phyloP scores from a whole-genome alignment of 139 green algal species.

The Tetraselmis striata region DNA sequence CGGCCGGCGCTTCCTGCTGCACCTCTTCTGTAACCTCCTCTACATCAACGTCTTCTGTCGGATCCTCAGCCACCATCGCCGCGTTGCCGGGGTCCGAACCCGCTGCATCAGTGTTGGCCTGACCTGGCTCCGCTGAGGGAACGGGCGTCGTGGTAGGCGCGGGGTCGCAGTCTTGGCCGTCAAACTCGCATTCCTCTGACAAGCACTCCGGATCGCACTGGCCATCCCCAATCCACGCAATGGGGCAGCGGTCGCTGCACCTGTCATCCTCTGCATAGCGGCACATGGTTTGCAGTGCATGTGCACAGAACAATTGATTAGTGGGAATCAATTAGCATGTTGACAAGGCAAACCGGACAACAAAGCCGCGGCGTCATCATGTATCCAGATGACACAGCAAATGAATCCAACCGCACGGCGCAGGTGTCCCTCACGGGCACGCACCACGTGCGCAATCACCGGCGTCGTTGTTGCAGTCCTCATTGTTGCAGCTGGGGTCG shows the following conservation, averaged over 20 bases:
- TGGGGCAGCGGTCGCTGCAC: background rate
- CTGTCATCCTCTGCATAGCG: background rate
- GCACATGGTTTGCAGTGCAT: background rate
- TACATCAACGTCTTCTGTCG: background rate
- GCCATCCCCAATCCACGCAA: background rate
- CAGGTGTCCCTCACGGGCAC: too few species aligned
- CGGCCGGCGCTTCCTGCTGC: background rate
- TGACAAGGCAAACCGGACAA: background rate
- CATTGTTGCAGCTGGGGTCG: background rate
- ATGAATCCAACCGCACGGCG: background rate
- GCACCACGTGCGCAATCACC: background rate
- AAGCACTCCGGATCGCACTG: background rate
- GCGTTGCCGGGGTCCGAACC: too few species aligned
- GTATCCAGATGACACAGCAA: background rate
- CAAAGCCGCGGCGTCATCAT: background rate
- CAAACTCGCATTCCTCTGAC: background rate
- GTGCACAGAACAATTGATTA: too few species aligned
- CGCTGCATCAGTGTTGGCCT: too few species aligned
- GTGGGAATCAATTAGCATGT: background rate
- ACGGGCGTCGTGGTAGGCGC: too few species aligned
- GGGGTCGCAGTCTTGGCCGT: background rate
- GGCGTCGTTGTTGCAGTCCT: background rate
- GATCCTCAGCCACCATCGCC: too few species aligned
- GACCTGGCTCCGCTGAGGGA: too few species aligned
- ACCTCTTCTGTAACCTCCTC: background rate